Percentiles rank a stretch among this genome's conserved stretches.
Evolutionary conservation across 2,329 filamentous ascomycete genomes (phyloP).

Genomic region (Cryphonectria radicalis): DNA sequence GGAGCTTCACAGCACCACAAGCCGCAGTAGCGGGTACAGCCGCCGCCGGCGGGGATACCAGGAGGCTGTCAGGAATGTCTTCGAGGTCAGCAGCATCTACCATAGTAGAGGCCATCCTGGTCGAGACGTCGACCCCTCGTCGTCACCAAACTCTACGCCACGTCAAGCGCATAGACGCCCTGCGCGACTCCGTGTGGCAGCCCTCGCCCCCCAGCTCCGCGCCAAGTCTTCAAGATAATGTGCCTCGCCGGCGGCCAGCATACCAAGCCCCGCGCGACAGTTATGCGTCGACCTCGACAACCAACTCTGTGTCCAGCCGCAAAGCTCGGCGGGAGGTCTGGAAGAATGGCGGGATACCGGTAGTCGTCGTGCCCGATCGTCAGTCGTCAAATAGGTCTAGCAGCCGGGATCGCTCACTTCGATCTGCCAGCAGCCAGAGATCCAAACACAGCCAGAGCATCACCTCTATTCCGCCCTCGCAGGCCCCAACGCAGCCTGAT

Average conservation of each 20-base stretch:
- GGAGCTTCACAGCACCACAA: conserved; percentile 36
- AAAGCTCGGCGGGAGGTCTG: conserved; percentile 62
- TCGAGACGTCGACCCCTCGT: conserved; percentile 51
- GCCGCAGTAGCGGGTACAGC: conserved; percentile 38
- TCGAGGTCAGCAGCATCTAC: conserved; percentile 59
- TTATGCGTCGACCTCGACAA: conserved; percentile 52
- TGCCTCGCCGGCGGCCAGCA: conserved; percentile 27
- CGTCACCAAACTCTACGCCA: conserved; percentile 63
- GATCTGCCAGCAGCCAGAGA: conserved; percentile 63
- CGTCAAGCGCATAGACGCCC: conserved; percentile 57
- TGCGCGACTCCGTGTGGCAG: conserved; percentile 54
- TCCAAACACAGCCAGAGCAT: conserved; percentile 59
- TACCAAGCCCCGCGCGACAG: conserved; percentile 46
- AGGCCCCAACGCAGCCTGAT: conserved; percentile 48
- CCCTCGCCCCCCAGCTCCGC: conserved; percentile 48
- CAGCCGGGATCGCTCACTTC: conserved; percentile 56
- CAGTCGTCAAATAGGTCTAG: conserved; percentile 56
- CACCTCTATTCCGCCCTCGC: conserved; percentile 50
- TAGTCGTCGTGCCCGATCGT: conserved; percentile 65
- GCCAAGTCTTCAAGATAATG: conserved; percentile 37
- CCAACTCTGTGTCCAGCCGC: conserved; percentile 55
- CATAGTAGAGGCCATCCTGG: conserved; percentile 60
- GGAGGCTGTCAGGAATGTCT: conserved; percentile 59
- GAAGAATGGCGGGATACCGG: conserved; percentile 64
- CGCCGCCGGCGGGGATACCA: conserved; percentile 46